Evolutionary conservation across 352 stramenopile genomes (phyloP).

Genomic region (Pythium phragmiticola): DNA sequence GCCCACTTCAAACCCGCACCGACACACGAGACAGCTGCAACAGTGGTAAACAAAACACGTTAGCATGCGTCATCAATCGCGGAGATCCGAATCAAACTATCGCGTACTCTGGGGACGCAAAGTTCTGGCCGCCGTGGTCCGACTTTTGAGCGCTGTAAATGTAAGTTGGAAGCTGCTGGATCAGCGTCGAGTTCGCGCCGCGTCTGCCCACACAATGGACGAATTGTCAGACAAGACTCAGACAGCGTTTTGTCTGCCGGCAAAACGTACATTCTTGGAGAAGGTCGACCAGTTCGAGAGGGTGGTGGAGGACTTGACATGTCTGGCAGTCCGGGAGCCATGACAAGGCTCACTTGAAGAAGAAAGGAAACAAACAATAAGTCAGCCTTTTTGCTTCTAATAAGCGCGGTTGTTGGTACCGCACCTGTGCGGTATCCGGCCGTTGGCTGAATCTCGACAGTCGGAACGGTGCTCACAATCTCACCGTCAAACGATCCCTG

Average conservation of each 20-base stretch:
- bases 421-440: conserved; percentile 39
- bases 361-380: conserved; percentile 3
- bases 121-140: conserved; percentile 26
- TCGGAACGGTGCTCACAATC: conserved; percentile 15
- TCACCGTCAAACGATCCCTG: conserved; percentile 32
- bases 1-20: conserved; percentile 85
- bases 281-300: conserved; percentile 28
- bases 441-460: conserved; percentile 33
- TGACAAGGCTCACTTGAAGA: conserved; percentile 52
- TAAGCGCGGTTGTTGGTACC: background rate
- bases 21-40: conserved; percentile 90
- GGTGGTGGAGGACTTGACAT: conserved; percentile 24
- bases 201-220: conserved; percentile 33
- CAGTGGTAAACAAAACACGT: background rate
- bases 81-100: background rate
- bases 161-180: conserved; percentile 82
- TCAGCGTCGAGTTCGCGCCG: conserved; percentile 56
- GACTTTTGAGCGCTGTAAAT: conserved; percentile 58
- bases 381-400: background rate
- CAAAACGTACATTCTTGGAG: conserved; percentile 31
- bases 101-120: conserved; percentile 61
- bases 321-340: conserved; percentile 33
- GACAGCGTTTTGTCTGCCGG: background rate
- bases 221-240: background rate
- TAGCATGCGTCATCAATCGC: background rate